Evolutionary conservation across 2,329 filamentous ascomycete species (phyloP), one percentile per base, ranked within the genome.

Genomic region (Fusarium sp.): DNA sequence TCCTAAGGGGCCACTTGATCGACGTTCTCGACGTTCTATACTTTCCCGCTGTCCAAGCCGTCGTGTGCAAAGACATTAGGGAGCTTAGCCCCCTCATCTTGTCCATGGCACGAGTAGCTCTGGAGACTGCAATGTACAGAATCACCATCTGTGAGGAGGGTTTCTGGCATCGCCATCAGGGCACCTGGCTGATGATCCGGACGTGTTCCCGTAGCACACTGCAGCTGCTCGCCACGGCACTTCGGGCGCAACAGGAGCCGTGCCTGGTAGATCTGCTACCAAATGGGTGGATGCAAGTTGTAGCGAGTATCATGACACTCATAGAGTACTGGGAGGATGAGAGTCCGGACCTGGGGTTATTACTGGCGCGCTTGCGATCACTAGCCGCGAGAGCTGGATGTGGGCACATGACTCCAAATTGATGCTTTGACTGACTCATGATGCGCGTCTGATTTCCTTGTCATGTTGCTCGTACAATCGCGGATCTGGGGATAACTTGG

Each of bases 111-210:
- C 50, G 50, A 8, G 60, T 51, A 12, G 61, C 58, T 2, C 53
- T 73, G 12, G 16, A 36, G 7, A 66, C 60, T 11, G 71, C 65
- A 8, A 60, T 66, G 4, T 52, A 65, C n/a, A 55, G 72, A 1
- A 58, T 73, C 13, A 37, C 56, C 2, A 44, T 67, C 2, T 64
- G 57, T 55, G 55, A 66, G 34, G 64, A 67, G n/a, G 72, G 70
- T 1, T 70, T 71, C 36, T 71, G 50, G 18, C 63, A 72, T 34
- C 68, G 70, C 7, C 72, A 74, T 44, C 72, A 74, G 13, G 72
- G 72, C 1, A 70, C 65, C 2, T 74, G 72, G 72, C 34, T 74
- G n/a, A 73, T 71, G 68, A 60, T 74, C 9, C 61, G 68, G 27
- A 68, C 61, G 11, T 70, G 64, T n/a, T 67, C 68, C 1, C 62